Conservation (phyloP, 2,329 filamentous ascomycete genomes). For the Graphilbum sp. region DNA sequence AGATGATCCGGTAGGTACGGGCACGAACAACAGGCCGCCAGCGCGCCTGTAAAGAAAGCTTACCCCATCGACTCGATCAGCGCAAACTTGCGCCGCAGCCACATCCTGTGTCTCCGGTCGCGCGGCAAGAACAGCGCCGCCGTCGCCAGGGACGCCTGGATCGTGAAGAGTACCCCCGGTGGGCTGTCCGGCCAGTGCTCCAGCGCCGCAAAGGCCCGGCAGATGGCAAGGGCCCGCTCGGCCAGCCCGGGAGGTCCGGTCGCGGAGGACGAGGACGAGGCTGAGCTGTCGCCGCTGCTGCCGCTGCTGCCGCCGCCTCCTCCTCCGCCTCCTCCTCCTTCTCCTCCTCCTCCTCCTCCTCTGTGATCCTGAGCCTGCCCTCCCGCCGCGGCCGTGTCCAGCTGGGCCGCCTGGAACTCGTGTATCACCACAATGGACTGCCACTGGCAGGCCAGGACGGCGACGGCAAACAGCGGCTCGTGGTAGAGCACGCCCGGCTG, state of each 20-base stretch:
- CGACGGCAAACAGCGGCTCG: conserved; percentile 57
- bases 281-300: neutral
- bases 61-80: conserved; percentile 40
- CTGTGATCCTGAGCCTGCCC: no score
- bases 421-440: conserved; percentile 69
- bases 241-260: conserved; percentile 31
- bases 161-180: conserved; percentile 51
- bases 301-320: neutral
- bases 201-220: conserved; percentile 66
- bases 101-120: conserved; percentile 56
- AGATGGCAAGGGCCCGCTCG: conserved; percentile 50
- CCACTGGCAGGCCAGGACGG: conserved; percentile 61
- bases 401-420: conserved; percentile 46
- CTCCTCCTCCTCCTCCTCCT: no score
- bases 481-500: conserved; percentile 51
- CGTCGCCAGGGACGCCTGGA: conserved; percentile 63
- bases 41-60: no score
- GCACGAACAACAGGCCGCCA: neutral
- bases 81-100: conserved; percentile 67
- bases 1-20: no score
- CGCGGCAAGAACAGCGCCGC: conserved; percentile 65
- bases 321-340: neutral
- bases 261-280: no score
- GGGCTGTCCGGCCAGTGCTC: conserved; percentile 55
- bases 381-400: conserved; percentile 13